phyloP scores from a whole-genome alignment of 176 grass and related monocot species.

The Avena atlantica region DNA sequence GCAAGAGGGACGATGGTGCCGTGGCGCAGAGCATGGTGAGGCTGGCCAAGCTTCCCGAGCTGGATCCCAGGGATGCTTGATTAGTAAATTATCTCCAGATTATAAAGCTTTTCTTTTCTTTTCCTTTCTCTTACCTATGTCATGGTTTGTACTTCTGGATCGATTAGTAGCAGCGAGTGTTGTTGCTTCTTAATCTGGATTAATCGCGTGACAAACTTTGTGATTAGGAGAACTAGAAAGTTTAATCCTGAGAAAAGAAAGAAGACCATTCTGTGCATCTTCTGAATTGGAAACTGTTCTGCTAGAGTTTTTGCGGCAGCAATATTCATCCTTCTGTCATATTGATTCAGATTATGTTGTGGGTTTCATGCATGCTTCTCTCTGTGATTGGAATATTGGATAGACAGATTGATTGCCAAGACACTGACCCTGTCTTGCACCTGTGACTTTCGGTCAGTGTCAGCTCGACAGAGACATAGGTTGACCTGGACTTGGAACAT shows the following conservation, averaged over 20 bases:
- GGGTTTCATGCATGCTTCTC: not conserved
- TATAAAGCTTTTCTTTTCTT: no score
- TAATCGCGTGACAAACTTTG: not conserved
- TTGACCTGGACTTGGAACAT: slow-evolving; percentile 1
- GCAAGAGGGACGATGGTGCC: slow-evolving; percentile 42
- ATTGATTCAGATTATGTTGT: not conserved
- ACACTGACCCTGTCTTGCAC: not conserved
- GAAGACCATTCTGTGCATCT: not conserved
- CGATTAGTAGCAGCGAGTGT: no score
- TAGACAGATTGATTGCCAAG: not conserved
- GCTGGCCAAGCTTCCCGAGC: slow-evolving; percentile 43
- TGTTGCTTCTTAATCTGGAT: no score
- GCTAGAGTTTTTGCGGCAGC: not conserved
- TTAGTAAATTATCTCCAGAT: not conserved
- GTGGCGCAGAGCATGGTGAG: slow-evolving; percentile 64
- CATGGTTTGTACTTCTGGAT: no score
- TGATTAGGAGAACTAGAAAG: not conserved
- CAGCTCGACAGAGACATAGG: slow-evolving; percentile 16
- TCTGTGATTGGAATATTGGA: no score
- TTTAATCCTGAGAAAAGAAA: not conserved
- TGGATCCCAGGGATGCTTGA: slow-evolving; percentile 39
- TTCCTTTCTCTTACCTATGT: no score
- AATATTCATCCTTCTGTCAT: not conserved
- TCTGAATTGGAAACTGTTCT: no score
- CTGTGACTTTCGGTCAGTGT: not conserved